phyloP scores from a whole-genome alignment of 371 early-diverging fungal genomes.

The Basidiobolus meristosporus region DNA sequence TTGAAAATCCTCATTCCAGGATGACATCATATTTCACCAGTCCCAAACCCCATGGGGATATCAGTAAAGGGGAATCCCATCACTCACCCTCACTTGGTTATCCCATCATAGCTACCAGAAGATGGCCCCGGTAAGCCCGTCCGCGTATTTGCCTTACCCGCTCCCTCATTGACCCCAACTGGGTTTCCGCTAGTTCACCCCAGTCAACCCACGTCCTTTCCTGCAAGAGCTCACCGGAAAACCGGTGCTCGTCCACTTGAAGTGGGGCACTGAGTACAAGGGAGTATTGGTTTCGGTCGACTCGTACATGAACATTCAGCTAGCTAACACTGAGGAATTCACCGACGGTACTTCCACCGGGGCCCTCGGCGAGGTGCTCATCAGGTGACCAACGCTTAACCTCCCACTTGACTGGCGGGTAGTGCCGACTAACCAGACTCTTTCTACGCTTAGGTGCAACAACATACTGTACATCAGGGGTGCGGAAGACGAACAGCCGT shows the following conservation, averaged over 20 bases:
- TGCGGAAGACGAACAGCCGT: conserved; percentile 29
- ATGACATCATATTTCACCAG: too few species aligned
- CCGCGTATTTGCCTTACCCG: too few species aligned
- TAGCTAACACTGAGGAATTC: conserved; percentile 85
- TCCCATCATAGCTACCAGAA: too few species aligned
- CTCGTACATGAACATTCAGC: conserved; percentile 93
- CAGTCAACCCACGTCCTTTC: conserved; percentile 94
- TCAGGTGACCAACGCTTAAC: conserved; percentile 32
- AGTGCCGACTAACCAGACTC: too few species aligned
- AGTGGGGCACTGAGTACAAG: conserved; percentile 97
- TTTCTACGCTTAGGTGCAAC: conserved; percentile 46
- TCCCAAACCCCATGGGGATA: too few species aligned
- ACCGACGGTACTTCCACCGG: conserved; percentile 80
- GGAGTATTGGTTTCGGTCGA: conserved; percentile 82
- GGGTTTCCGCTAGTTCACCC: conserved; percentile 80
- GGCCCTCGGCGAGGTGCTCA: conserved; percentile 81
- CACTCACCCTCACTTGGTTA: too few species aligned
- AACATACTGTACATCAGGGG: conserved; percentile 73
- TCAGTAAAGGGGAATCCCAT: too few species aligned
- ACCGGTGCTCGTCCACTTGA: conserved; percentile 77
- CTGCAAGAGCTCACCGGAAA: conserved; percentile 82
- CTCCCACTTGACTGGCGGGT: background rate
- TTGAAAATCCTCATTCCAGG: too few species aligned
- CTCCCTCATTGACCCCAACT: too few species aligned
- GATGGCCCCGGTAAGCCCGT: too few species aligned